These are phyloP conservation scores for Erigeron canadensis DNA, from an alignment of 129 eudicot species.

Conservation along the genomic window DNA sequence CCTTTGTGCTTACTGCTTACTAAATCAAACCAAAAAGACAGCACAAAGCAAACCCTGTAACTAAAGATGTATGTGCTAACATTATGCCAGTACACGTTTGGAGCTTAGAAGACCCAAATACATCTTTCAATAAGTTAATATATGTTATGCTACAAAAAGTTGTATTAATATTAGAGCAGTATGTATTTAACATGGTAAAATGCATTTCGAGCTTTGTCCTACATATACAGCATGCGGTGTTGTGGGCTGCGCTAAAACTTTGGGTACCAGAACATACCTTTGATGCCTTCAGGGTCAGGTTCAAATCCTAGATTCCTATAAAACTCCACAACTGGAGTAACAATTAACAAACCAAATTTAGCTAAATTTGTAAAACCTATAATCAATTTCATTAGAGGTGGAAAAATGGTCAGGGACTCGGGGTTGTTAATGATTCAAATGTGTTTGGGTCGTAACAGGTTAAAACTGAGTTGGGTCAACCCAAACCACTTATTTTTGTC, in stretches of 20 bases:
- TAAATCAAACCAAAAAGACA: neutral
- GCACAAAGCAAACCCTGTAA: neutral
- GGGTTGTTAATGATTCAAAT: neutral
- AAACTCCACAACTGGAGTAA: constrained; percentile 89
- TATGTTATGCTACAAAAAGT: constrained; percentile 13
- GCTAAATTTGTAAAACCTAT: constrained; percentile 3
- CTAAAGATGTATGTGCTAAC: neutral
- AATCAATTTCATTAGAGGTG: neutral
- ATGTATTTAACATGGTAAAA: constrained; percentile 24
- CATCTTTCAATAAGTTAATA: constrained; percentile 26
- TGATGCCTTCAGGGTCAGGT: constrained; percentile 97
- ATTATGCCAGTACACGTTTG: neutral
- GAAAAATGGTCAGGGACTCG: neutral
- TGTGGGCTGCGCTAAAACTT: constrained; percentile 39
- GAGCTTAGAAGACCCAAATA: neutral
- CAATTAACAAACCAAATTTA: constrained; percentile 13
- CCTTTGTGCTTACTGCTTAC: constrained; percentile 5
- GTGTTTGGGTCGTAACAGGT: neutral
- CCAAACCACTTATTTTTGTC: too few species aligned
- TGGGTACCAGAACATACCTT: constrained; percentile 99
- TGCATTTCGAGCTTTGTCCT: constrained; percentile 28
- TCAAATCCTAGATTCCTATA: constrained; percentile 84
- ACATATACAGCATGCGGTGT: constrained; percentile 22
- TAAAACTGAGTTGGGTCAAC: too few species aligned
- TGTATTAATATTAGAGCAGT: constrained; percentile 5